Base-by-base conservation (phyloP, 2,329 filamentous ascomycete species). In the Seiridium cupressi region DNA sequence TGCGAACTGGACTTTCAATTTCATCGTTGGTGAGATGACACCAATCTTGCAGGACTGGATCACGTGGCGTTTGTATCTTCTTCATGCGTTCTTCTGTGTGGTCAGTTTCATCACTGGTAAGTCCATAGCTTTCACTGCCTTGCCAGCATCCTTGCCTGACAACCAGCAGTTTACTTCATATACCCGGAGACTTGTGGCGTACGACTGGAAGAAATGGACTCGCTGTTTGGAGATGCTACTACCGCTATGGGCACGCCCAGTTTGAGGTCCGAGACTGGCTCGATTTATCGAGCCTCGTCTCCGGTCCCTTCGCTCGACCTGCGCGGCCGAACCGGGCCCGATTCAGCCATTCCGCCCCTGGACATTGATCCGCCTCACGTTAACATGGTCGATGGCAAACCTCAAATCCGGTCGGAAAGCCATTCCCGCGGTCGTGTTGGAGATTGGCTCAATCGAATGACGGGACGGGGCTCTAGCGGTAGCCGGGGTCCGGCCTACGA, bases 1-100 rank as follows among this genome's bases (percentile, higher is more conserved):
- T 18, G 89, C 93, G 38, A 99, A 99, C 73, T 99, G 95, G 95
- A 93, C 94, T 1, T 97, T 95, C 77, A 99, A 99, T 77, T 99
- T 93, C 91, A 81, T 98, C 34, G 95, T 98, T 3, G 95, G 95
- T 66, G 92, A 96, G 76, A 86, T 98, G 82, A 99, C 95, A 0
- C 95, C 95, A 2, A 88, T 98, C 58, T 80, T 98, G 61, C 94
- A 99, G 74, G 92, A 95, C 69, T 87, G 84, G 77, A 98, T 99
- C 69, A 86, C 90, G 69, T 99, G 95, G 95, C 87, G 95, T 40
- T 81, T 98, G 62, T 99, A 99, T 71, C 84, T 99, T 53, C 82
- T 99, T 13, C 95, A 99, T 75, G 95, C 95, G 1, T 97, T 98
- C 75, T 98, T 97, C 79, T 99, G 95, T 73, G 92, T 92, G 57